Conservation (phyloP, 2,329 filamentous ascomycete genomes). For the Colletotrichum zoysiae region DNA sequence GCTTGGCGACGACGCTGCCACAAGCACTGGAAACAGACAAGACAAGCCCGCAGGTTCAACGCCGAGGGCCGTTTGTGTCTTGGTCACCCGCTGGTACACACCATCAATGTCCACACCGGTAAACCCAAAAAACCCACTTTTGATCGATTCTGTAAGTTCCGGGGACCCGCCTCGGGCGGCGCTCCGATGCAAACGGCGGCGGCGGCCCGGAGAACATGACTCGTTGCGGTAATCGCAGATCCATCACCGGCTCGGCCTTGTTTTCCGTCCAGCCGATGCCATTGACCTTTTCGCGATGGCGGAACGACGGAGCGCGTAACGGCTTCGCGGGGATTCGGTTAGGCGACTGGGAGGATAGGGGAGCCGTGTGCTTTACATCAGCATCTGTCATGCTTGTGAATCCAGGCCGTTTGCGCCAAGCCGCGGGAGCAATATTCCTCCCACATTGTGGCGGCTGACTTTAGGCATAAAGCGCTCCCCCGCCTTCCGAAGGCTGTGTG, state of each 20-base stretch:
- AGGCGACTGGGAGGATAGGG: background rate
- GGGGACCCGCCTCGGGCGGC: slow-evolving; percentile 22
- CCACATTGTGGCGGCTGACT: slow-evolving; percentile 18
- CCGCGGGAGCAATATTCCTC: background rate
- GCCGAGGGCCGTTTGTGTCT: background rate
- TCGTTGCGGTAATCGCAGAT: slow-evolving; percentile 31
- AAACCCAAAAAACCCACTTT: background rate
- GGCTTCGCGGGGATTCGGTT: background rate
- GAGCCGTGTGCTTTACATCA: slow-evolving; percentile 29
- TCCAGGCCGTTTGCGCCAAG: background rate
- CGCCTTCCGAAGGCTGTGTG: slow-evolving; percentile 12
- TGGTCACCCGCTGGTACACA: background rate
- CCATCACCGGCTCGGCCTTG: slow-evolving; percentile 7
- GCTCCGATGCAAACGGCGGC: slow-evolving; percentile 29
- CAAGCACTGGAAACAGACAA: background rate
- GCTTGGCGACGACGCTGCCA: background rate
- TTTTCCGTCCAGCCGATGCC: background rate
- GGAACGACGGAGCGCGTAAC: background rate
- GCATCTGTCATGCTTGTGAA: slow-evolving; percentile 35
- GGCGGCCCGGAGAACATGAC: slow-evolving; percentile 35
- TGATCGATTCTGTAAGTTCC: background rate
- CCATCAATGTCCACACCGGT: background rate
- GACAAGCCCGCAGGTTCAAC: background rate
- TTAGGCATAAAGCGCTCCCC: slow-evolving; percentile 30
- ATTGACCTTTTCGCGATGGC: background rate